Conservation (phyloP, 441 rosid species). For the Pelargonium fulgidum region DNA sequence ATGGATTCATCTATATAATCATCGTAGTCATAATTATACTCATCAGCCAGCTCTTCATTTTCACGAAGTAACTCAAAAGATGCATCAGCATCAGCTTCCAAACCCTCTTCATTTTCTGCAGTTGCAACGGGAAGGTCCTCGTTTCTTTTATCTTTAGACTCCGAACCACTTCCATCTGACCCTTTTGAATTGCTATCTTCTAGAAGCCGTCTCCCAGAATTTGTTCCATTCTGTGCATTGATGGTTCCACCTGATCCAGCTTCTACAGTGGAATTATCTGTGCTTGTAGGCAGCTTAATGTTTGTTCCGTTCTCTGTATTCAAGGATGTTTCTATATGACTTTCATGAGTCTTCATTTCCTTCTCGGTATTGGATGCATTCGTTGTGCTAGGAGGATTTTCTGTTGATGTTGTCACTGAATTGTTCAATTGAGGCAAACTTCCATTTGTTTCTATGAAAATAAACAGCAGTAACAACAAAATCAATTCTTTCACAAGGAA, state of each 20-base stretch:
- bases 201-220: conserved; percentile 64
- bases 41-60: conserved; percentile 83
- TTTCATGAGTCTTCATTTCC: conserved; percentile 35
- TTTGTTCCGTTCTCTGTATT: conserved; percentile 20
- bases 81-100: conserved; percentile 87
- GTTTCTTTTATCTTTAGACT: conserved; percentile 32
- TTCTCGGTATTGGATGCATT: conserved; percentile 38
- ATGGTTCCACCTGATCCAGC: conserved; percentile 23
- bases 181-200: conserved; percentile 51
- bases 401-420: conserved; percentile 30
- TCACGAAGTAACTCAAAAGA: conserved; percentile 92
- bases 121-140: conserved; percentile 53
- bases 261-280: conserved; percentile 13
- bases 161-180: conserved; percentile 42
- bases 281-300: conserved; percentile 16
- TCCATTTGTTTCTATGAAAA: conserved; percentile 45
- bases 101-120: conserved; percentile 74
- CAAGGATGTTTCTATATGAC: conserved; percentile 35
- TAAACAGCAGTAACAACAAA: conserved; percentile 24
- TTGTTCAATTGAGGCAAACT: conserved; percentile 39
- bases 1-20: conserved; percentile 75
- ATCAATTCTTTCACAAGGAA: conserved; percentile 13
- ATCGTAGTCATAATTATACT: conserved; percentile 85
- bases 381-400: conserved; percentile 22
- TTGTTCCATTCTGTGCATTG: conserved; percentile 39